Evolutionary conservation across 192 early-diverging fungal species (phyloP).

Genomic region (Coemansia sp.): DNA sequence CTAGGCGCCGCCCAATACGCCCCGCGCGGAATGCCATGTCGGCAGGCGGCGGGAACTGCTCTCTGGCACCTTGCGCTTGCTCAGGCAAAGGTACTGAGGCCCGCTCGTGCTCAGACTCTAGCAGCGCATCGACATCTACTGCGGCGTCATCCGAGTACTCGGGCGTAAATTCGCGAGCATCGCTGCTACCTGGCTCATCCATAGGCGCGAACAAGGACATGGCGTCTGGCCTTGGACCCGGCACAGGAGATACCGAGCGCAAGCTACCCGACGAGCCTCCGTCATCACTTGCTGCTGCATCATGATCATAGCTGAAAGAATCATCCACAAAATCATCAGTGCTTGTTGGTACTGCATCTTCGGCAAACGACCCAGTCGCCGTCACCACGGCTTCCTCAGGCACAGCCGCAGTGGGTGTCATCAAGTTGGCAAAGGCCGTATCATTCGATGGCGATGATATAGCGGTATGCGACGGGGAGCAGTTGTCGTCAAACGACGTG

Average conservation of each 20-base stretch:
- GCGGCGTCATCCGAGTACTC: constrained; percentile 2
- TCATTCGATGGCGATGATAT: constrained; percentile 30
- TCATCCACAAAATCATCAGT: not conserved
- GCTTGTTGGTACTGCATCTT: not conserved
- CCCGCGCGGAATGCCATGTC: constrained; percentile 12
- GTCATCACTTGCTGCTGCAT: not conserved
- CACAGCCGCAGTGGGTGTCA: constrained; percentile 1
- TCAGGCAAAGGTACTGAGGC: not conserved
- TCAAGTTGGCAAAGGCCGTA: constrained; percentile 21
- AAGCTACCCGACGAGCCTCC: not conserved
- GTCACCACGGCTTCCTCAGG: constrained; percentile 9
- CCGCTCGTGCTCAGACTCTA: not conserved
- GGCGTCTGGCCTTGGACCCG: constrained; percentile 29
- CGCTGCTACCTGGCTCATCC: not conserved
- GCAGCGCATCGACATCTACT: constrained; percentile 2
- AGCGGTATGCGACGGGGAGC: constrained; percentile 29
- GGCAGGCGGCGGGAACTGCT: constrained; percentile 13
- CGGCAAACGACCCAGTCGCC: constrained; percentile 7
- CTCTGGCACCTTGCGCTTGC: not conserved
- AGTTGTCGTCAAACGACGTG: constrained; percentile 45
- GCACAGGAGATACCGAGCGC: constrained; percentile 22
- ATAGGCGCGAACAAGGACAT: constrained; percentile 26
- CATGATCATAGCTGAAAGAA: not conserved
- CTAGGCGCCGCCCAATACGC: constrained; percentile 44
- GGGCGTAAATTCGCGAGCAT: not conserved